Evolutionary conservation across 2,329 filamentous ascomycete species (phyloP).

Genomic region (Lasiodiplodia citricola): DNA sequence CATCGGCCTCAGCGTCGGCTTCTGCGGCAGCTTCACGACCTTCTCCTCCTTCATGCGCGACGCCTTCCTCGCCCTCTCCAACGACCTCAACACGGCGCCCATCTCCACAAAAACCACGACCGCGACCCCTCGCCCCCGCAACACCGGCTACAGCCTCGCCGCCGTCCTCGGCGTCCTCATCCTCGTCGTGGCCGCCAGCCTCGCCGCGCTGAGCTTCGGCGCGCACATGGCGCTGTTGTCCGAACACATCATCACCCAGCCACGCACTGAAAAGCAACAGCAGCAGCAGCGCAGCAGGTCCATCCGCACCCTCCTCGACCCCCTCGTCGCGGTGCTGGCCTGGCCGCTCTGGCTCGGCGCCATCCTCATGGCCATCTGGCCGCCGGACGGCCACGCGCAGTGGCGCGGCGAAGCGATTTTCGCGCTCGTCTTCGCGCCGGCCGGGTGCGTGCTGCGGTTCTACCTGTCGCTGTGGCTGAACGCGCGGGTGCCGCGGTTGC

Average conservation of each 20-base stretch:
- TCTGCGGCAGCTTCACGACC: slow-evolving; percentile 87
- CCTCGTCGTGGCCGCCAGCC: slow-evolving; percentile 71
- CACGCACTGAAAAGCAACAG: slow-evolving; percentile 58
- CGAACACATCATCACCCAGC: slow-evolving; percentile 51
- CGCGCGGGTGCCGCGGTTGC: slow-evolving; percentile 68
- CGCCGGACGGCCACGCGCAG: slow-evolving; percentile 57
- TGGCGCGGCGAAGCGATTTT: slow-evolving; percentile 82
- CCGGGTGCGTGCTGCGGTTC: slow-evolving; percentile 78
- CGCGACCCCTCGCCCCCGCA: slow-evolving; percentile 51
- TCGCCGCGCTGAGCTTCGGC: slow-evolving; percentile 74
- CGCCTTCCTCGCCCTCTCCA: slow-evolving; percentile 77
- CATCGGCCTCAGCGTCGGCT: slow-evolving; percentile 82
- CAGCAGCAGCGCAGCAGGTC: slow-evolving; percentile 15
- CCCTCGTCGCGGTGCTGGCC: slow-evolving; percentile 65
- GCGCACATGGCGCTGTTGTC: slow-evolving; percentile 73
- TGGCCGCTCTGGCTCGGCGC: slow-evolving; percentile 80
- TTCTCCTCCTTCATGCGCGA: slow-evolving; percentile 88
- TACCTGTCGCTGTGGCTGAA: slow-evolving; percentile 75
- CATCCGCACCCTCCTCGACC: slow-evolving; percentile 67
- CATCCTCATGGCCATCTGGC: slow-evolving; percentile 71
- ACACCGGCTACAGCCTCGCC: slow-evolving; percentile 71
- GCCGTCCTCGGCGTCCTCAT: slow-evolving; percentile 76
- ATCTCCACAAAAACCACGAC: slow-evolving; percentile 52
- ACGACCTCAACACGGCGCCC: slow-evolving; percentile 61
- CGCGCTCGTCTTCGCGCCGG: slow-evolving; percentile 79